Evolutionary conservation across 768 basidiomycete genomes (phyloP).

Genomic region (Boletus coccyginus): DNA sequence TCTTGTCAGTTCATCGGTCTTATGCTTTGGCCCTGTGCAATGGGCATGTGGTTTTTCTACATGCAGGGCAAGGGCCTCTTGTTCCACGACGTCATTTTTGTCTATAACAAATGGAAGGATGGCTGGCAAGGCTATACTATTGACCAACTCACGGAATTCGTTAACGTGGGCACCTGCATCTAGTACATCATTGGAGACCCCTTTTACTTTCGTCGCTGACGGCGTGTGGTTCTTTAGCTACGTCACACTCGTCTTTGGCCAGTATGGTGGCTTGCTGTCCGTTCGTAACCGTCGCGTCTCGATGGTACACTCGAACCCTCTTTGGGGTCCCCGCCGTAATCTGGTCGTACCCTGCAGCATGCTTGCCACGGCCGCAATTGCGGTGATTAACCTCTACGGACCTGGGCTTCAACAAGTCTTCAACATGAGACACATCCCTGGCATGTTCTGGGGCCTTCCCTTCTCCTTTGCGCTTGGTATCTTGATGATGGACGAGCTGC

Average conservation of each 20-base stretch:
- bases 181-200: constrained; percentile 34
- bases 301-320: constrained; percentile 23
- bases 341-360: constrained; percentile 32
- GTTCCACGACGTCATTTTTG: constrained; percentile 37
- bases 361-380: constrained; percentile 30
- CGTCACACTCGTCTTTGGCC: constrained; percentile 33
- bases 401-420: constrained; percentile 25
- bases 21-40: constrained; percentile 44
- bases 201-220: background rate
- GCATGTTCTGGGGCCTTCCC: constrained; percentile 45
- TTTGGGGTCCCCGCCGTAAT: constrained; percentile 41
- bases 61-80: constrained; percentile 34
- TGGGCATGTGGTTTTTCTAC: constrained; percentile 41
- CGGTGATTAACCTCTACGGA: constrained; percentile 37
- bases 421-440: constrained; percentile 38
- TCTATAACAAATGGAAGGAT: constrained; percentile 38
- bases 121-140: constrained; percentile 34
- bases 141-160: constrained; percentile 35
- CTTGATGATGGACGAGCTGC: constrained; percentile 42
- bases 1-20: constrained; percentile 38
- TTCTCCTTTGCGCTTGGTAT: constrained; percentile 42
- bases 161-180: constrained; percentile 39
- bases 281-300: constrained; percentile 32
- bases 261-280: constrained; percentile 24
- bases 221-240: constrained; percentile 25